Percentiles rank a stretch among this genome's conserved stretches.
Conservation (phyloP, 345 rosid species). For the Durio zibethinus region DNA sequence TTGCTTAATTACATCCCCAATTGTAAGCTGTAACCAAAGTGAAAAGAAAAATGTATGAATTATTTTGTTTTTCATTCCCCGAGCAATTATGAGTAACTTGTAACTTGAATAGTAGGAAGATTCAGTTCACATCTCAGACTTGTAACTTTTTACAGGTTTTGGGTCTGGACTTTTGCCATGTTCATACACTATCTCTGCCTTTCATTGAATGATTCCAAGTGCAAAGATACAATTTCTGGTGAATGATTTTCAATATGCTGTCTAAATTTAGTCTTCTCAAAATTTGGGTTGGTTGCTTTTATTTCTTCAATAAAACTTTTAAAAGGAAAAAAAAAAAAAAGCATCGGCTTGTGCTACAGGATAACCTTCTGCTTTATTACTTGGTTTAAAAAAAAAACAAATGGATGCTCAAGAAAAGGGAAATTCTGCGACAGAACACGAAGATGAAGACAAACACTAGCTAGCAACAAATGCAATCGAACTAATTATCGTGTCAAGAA, state of each 20-base stretch:
- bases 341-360: conserved; percentile 29
- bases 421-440: conserved; percentile 21
- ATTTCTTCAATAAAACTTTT: not conserved
- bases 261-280: not conserved
- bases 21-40: not conserved
- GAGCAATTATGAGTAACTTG: not conserved
- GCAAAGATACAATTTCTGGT: conserved; percentile 5
- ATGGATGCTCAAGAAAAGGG: conserved; percentile 2
- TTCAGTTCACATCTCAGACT: not conserved
- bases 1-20: too few relatives aligned
- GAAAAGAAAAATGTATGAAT: not conserved
- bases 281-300: not conserved
- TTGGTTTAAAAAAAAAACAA: not conserved
- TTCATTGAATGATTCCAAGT: not conserved
- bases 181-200: not conserved
- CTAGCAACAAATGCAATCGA: conserved; percentile 23
- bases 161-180: not conserved
- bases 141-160: not conserved
- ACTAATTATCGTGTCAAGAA: conserved; percentile 23
- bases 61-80: not conserved
- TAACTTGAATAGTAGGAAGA: not conserved
- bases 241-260: not conserved
- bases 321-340: not conserved
- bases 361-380: conserved; percentile 18
- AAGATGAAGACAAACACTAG: conserved; percentile 26